Conservation (phyloP, 2,329 filamentous ascomycete species). For the Fusarium sp. region DNA sequence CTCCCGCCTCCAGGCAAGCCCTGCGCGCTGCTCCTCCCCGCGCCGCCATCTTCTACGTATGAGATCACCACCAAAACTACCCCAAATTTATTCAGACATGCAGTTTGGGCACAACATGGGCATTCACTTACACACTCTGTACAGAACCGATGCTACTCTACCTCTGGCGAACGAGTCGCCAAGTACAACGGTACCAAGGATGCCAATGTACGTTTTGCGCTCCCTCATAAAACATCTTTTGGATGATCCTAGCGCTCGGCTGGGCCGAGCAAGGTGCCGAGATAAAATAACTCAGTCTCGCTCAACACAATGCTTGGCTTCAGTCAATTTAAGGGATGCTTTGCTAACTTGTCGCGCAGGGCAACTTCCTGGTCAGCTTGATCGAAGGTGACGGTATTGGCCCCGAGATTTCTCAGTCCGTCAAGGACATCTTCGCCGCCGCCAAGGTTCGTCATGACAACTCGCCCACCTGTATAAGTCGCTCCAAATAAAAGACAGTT, state of each 20-base stretch:
- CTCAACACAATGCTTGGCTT: slow-evolving; percentile 28
- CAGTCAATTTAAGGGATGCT: slow-evolving; percentile 21
- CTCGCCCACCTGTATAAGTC: slow-evolving; percentile 6
- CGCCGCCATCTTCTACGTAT: slow-evolving; percentile 55
- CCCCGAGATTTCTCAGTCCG: slow-evolving; percentile 95
- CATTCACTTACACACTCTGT: slow-evolving; percentile 30
- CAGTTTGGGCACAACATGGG: slow-evolving; percentile 22
- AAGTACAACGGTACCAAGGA: slow-evolving; percentile 94
- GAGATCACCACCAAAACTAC: slow-evolving; percentile 34
- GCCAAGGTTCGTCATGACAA: slow-evolving; percentile 74
- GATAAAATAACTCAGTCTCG: slow-evolving; percentile 55
- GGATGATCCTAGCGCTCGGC: slow-evolving; percentile 33
- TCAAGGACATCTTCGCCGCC: slow-evolving; percentile 98
- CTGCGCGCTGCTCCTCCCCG: slow-evolving; percentile 74
- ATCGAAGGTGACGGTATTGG: slow-evolving; percentile 99
- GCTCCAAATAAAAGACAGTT: not conserved
- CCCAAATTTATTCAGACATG: not conserved
- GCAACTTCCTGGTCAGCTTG: slow-evolving; percentile 93
- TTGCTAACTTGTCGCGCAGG: slow-evolving; percentile 62
- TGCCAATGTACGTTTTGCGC: slow-evolving; percentile 73
- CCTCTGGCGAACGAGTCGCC: slow-evolving; percentile 76
- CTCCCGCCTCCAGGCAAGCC: slow-evolving; percentile 80
- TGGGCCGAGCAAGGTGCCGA: slow-evolving; percentile 41
- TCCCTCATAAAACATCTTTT: slow-evolving; percentile 19
- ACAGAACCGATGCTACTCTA: slow-evolving; percentile 71